Percentiles rank a stretch among this genome's conserved stretches.
phyloP scores from a whole-genome alignment of 2,329 filamentous ascomycete genomes.

The Fusarium sp. region DNA sequence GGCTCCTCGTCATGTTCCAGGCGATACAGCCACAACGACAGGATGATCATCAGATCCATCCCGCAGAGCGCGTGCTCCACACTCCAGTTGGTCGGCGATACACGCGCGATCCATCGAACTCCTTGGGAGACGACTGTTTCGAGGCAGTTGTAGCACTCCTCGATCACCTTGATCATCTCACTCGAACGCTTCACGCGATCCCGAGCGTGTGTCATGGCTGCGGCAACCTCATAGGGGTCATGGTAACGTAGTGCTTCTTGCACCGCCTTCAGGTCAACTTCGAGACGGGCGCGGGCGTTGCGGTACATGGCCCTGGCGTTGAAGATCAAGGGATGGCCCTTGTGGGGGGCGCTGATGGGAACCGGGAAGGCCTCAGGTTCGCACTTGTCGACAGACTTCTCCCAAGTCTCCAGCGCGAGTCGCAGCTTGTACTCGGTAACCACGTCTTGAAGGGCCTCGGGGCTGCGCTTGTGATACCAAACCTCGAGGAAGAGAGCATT shows the following conservation, averaged over 20 bases:
- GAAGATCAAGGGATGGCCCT: slow-evolving; percentile 95
- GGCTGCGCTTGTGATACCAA: slow-evolving; percentile 98
- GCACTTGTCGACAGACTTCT: slow-evolving; percentile 92
- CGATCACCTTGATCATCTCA: slow-evolving; percentile 98
- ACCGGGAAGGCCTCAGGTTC: slow-evolving; percentile 91
- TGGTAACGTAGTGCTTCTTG: slow-evolving; percentile 98
- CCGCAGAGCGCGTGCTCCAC: slow-evolving; percentile 97
- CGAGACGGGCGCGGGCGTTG: slow-evolving; percentile 89
- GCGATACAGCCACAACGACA: slow-evolving; percentile 98
- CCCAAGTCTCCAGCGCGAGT: slow-evolving; percentile 97
- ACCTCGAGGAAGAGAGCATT: slow-evolving; percentile 98
- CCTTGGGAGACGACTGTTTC: slow-evolving; percentile 95
- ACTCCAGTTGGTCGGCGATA: slow-evolving; percentile 98
- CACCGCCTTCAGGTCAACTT: slow-evolving; percentile 95
- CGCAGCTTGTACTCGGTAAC: slow-evolving; percentile 98
- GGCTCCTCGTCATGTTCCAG: slow-evolving; percentile 98
- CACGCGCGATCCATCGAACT: slow-evolving; percentile 97
- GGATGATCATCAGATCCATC: slow-evolving; percentile 96
- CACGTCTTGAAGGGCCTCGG: slow-evolving; percentile 96
- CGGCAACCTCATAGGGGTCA: slow-evolving; percentile 95
- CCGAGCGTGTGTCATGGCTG: slow-evolving; percentile 93
- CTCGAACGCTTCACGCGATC: slow-evolving; percentile 94
- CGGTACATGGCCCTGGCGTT: slow-evolving; percentile 98
- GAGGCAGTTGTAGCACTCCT: slow-evolving; percentile 97
- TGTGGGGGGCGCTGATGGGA: slow-evolving; percentile 92